phyloP scores from a whole-genome alignment of 176 grass and related monocot species.

The Zoysia japonica region DNA sequence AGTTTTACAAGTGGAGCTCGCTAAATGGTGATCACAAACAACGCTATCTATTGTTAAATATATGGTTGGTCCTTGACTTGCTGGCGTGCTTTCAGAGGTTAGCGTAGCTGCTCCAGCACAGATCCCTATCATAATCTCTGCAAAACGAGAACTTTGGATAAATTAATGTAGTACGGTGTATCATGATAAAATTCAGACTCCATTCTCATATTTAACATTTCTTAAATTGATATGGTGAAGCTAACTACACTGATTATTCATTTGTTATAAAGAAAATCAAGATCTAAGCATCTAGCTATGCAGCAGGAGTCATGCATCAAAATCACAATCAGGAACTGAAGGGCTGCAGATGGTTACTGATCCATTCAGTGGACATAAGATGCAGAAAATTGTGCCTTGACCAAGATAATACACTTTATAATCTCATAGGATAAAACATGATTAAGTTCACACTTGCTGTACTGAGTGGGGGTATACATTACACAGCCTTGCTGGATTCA shows the following conservation, averaged over 20 bases:
- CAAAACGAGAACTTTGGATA: not conserved
- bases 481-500: not conserved
- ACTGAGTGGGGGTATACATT: not conserved
- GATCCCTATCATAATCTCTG: not conserved
- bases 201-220: not conserved
- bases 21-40: not conserved
- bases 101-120: conserved; percentile 12
- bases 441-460: not conserved
- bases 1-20: not conserved
- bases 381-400: not conserved
- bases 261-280: not conserved
- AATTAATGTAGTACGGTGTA: not conserved
- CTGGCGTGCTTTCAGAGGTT: conserved; percentile 11
- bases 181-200: not conserved
- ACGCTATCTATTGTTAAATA: conserved; percentile 12
- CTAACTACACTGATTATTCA: not conserved
- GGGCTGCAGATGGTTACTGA: not conserved
- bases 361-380: conserved; percentile 4
- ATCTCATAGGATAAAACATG: not conserved
- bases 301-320: not conserved
- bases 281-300: not conserved
- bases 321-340: not conserved
- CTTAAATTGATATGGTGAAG: not conserved
- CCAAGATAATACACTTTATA: not conserved
- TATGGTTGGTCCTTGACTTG: not conserved